Conservation (phyloP, 805 yeast genomes). For the Trichomonascus vanleenenianus region DNA sequence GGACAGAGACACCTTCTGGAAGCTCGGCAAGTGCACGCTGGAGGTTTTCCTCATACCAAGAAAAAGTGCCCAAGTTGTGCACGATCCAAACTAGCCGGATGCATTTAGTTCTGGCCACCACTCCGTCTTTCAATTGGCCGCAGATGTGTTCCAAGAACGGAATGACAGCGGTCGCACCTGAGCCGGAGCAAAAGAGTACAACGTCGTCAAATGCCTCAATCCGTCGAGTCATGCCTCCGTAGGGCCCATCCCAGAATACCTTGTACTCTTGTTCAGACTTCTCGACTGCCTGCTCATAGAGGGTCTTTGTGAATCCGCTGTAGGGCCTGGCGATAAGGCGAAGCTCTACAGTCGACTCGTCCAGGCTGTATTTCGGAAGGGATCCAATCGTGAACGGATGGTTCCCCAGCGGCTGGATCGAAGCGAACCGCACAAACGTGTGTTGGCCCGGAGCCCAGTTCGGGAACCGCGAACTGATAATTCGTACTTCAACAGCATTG, state of each 20-base stretch:
- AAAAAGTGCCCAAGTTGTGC: constrained; percentile 3
- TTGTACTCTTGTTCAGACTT: constrained; percentile 17
- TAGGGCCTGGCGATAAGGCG: constrained; percentile 32
- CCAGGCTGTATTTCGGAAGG: constrained; percentile 6
- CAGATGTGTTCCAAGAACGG: constrained; percentile 10
- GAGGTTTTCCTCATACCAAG: constrained; percentile 11
- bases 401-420: constrained; percentile 12
- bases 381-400: constrained; percentile 17
- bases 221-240: constrained; percentile 38
- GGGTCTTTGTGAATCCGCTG: constrained; percentile 11
- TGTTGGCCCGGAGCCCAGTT: constrained; percentile 17
- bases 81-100: constrained; percentile 14
- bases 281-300: constrained; percentile 9
- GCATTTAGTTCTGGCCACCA: neutral
- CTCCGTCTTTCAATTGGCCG: neutral
- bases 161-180: constrained; percentile 35
- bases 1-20: neutral
- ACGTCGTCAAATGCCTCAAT: constrained; percentile 36
- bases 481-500: neutral
- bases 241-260: constrained; percentile 39
- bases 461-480: neutral
- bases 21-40: constrained; percentile 2
- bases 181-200: constrained; percentile 36
- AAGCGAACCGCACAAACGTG: constrained; percentile 13
- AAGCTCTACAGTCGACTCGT: constrained; percentile 20